Base-by-base conservation (phyloP, 108 stramenopile species). In the Cyclotella cryptica region DNA sequence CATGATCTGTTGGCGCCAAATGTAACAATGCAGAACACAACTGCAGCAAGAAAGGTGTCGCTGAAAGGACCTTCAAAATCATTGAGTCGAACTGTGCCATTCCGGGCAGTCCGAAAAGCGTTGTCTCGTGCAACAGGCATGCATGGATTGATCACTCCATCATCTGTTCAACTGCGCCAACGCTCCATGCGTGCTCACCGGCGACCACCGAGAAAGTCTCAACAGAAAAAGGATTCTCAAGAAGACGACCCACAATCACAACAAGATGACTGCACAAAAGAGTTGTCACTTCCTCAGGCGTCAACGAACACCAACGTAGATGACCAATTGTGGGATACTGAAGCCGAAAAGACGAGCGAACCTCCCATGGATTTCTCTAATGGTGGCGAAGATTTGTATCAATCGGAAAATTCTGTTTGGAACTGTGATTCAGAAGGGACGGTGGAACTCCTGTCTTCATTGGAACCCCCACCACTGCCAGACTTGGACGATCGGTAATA, bases 81-180 rank as follows among this genome's bases (percentile, higher is more conserved):
- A 18, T 26, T 59, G 21, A 40, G 40, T 29, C 27, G 72, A 59
- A 41, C 24, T 10, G 84, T 85, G 41, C 84, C 84, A 26, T 81
- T 85, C 65, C 74, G 84, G 15, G 26, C 69, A 14, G 13, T 77
- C 14, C 24, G 84, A 59, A 85, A 85, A 66, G 70, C 74, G 17
- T 73, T 91, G 61, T 81, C 93, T 3, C 79, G 85, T 47, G 78
- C 79, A 2, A 92, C 91, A 15, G 91, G 91, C 0, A 54, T 91
- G n/a, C 90, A 91, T 52, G 90, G 90, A 18, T 28, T 88, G 12
- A 45, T 90, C 10, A 90, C 90, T 13, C 86, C 88, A 19, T 80
- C 88, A 5, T 81, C 87, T 28, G 77, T 66, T 44, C 80, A 81
- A 43, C 51, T 81, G 68, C 57, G 58, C 10, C 73, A 69, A 80